phyloP scores from a whole-genome alignment of 306 rosid species.

The Notholithocarpus densiflorus region DNA sequence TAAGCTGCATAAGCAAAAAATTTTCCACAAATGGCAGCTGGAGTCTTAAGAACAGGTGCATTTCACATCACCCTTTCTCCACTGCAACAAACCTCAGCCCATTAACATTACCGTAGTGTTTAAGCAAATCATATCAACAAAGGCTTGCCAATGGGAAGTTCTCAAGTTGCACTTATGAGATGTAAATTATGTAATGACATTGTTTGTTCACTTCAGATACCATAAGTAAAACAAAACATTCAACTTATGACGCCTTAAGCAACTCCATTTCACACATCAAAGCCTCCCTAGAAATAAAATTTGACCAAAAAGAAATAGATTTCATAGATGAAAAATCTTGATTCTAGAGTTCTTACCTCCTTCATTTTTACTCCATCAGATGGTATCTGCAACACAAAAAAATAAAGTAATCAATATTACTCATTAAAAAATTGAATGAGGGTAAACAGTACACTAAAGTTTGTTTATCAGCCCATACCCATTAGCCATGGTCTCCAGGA shows the following conservation, averaged over 20 bases:
- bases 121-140: neutral
- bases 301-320: neutral
- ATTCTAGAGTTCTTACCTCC: conserved; percentile 53
- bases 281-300: neutral
- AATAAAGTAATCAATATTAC: conserved; percentile 3
- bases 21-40: neutral
- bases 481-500: neutral
- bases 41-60: neutral
- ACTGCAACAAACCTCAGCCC: neutral
- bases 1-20: neutral
- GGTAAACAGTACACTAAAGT: conserved; percentile 11
- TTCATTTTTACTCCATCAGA: conserved; percentile 56
- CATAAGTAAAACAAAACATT: neutral
- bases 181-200: neutral
- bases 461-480: neutral
- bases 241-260: neutral
- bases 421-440: neutral
- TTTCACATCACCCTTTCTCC: neutral
- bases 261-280: neutral
- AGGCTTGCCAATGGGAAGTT: neutral
- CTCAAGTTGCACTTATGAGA: neutral
- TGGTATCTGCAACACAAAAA: conserved; percentile 58
- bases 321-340: neutral
- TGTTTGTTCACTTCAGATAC: neutral
- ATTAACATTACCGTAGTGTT: neutral